Base-by-base conservation (phyloP, 805 yeast genomes). In the Danielia reshetovae region DNA sequence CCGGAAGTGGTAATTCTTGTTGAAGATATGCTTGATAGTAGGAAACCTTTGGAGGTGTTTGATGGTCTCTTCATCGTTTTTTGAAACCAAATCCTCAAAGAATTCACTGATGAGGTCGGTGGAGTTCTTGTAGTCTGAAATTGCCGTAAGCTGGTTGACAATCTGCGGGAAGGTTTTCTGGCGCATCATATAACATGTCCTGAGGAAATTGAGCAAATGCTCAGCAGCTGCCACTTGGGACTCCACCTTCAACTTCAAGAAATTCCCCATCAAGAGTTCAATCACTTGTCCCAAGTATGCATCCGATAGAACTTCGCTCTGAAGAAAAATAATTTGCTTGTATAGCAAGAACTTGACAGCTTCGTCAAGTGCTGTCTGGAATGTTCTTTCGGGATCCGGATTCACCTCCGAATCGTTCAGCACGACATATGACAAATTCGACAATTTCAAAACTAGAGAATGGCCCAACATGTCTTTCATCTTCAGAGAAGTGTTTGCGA, bases 51-150 rank as follows among this genome's bases (percentile, higher is more conserved):
- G 47, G 10, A 66, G 32, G 22, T 45, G 44, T 17, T 46, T 41
- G 14, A 59, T 39, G 1, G 67, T 48, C 27, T 66, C 72, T 27
- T 60, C 68, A 36, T 67, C 70, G 41, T 65, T 65, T 23, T 53
- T 60, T 1, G 60, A 47, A 3, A 52, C 25, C 24, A 66, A 45
- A 12, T 51, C 48, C 4, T 48, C 38, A 33, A 64, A 63, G 36
- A 66, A 64, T 12, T 57, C 62, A 3, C 18, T 12, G n/a, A 37
- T 25, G 12, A 62, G 31, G 1, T 34, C 39, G 11, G 15, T 18
- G 2, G 50, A 37, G 25, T 41, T 39, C 15, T 36, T 34, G 7
- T 59, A 37, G 18, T 46, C 52, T 3, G 48, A 30, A 14, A 54
- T 38, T 7, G 36, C 40, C 1, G 54, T 36, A 22, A 58, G 34